Conservation (phyloP, 768 basidiomycete genomes). For the Glaciozyma antarctica region DNA sequence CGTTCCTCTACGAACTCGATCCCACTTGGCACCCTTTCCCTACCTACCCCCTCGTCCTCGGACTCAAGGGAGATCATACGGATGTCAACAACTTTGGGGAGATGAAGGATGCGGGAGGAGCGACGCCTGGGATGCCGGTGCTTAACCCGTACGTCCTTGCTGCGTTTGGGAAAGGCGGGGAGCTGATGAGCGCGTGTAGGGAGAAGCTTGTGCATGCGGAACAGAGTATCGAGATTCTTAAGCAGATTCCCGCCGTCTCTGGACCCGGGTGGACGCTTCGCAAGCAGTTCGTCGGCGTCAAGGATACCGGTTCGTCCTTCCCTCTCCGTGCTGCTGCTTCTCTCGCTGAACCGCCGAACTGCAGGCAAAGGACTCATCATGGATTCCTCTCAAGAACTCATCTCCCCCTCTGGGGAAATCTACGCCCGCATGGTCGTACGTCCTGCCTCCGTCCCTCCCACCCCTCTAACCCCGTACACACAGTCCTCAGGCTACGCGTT, state of each 20-base stretch:
- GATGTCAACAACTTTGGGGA: conserved; percentile 64
- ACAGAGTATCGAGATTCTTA: conserved; percentile 69
- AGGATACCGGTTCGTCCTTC: conserved; percentile 53
- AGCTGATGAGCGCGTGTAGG: not conserved
- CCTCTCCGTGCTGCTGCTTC: not conserved
- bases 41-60: conserved; percentile 68
- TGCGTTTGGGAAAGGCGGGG: not conserved
- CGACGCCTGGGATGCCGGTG: conserved; percentile 59
- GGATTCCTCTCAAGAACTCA: conserved; percentile 22
- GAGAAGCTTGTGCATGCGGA: conserved; percentile 50
- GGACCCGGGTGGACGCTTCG: conserved; percentile 71
- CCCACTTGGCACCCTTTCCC: conserved; percentile 65
- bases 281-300: conserved; percentile 56
- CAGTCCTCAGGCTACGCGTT: not conserved
- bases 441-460: conserved; percentile 31
- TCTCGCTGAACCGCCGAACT: not conserved
- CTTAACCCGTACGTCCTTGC: conserved; percentile 46
- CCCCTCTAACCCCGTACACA: not conserved
- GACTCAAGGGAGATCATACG: conserved; percentile 34
- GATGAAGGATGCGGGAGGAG: conserved; percentile 37
- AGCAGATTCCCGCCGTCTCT: conserved; percentile 63
- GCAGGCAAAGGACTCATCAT: conserved; percentile 30
- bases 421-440: conserved; percentile 59
- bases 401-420: conserved; percentile 49
- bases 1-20: conserved; percentile 53